Percentiles rank a stretch among this genome's conserved stretches.
Conservation (phyloP, 176 grass and related monocot species). For the Alopecurus myosuroides region DNA sequence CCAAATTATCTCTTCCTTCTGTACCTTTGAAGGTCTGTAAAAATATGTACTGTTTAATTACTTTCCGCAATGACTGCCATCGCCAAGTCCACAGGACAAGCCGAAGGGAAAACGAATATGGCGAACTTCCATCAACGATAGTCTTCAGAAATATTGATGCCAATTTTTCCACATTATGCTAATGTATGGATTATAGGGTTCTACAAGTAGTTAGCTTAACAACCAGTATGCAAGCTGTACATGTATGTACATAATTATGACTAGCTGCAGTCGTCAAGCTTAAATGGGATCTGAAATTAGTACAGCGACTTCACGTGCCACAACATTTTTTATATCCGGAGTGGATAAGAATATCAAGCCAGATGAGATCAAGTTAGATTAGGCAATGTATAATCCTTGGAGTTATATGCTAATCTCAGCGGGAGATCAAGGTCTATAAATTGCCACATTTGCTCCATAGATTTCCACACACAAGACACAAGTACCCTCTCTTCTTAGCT, state of each 20-base stretch:
- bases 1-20: background rate
- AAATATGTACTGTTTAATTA: background rate
- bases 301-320: background rate
- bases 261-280: background rate
- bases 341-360: background rate
- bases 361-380: background rate
- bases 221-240: background rate
- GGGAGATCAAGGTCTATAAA: background rate
- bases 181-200: background rate
- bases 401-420: background rate
- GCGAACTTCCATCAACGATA: background rate
- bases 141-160: background rate
- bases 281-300: background rate
- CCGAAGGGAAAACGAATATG: background rate
- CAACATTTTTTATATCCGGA: background rate
- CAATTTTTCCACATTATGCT: background rate
- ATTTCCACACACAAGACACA: background rate
- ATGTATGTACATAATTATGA: background rate
- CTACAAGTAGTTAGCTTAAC: background rate
- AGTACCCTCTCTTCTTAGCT: background rate
- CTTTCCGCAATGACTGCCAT: background rate
- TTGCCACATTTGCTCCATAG: background rate
- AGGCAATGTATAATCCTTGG: background rate
- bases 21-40: background rate
- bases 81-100: background rate